Conservation (phyloP, 140 eudicot genomes). For the Cichorium intybus region DNA sequence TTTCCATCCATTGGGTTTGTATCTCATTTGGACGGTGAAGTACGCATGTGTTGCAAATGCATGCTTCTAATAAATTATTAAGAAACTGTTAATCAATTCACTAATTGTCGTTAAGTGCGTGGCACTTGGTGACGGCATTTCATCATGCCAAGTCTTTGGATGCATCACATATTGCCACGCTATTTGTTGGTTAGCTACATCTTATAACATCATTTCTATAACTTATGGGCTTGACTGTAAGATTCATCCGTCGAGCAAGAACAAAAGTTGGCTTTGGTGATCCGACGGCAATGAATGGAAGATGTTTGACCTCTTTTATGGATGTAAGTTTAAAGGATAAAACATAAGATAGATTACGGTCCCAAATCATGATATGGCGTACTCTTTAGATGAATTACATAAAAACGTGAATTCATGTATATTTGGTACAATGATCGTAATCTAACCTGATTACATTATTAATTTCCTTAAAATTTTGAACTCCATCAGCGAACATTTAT, state of each 20-base stretch:
- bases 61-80: constrained; percentile 5
- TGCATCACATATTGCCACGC: not conserved
- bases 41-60: constrained; percentile 11
- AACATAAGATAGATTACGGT: not conserved
- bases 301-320: not conserved
- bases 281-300: not conserved
- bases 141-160: constrained; percentile 9
- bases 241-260: not conserved
- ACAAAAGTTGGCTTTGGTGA: not conserved
- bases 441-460: too few relatives aligned
- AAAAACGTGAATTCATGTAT: not conserved
- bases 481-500: too few relatives aligned
- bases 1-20: not conserved
- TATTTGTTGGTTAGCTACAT: not conserved
- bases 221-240: not conserved
- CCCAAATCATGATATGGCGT: not conserved
- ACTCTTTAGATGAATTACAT: not conserved
- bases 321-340: too few relatives aligned
- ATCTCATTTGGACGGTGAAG: constrained; percentile 3
- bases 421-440: too few relatives aligned
- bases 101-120: not conserved
- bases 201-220: not conserved
- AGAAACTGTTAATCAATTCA: not conserved
- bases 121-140: constrained; percentile 7
- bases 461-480: too few relatives aligned